Evolutionary conservation across 495 filamentous ascomycete species (phyloP).

Genomic region (Penicillium longicatenatum): DNA sequence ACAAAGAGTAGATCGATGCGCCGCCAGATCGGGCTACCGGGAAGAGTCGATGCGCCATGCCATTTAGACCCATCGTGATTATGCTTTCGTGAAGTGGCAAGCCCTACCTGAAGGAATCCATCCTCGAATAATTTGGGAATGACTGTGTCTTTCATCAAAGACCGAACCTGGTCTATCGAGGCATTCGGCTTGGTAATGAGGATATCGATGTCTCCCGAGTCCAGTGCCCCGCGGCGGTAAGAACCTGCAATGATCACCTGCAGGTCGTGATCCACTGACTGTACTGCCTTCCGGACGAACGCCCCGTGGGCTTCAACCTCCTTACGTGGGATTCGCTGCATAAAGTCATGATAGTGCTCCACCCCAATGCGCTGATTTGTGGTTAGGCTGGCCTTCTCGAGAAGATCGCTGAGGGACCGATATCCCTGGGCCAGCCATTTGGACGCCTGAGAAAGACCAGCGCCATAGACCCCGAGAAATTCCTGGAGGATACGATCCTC

Average conservation of each 20-base stretch:
- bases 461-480: conserved; percentile 82
- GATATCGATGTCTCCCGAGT: conserved; percentile 82
- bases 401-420: conserved; percentile 72
- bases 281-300: conserved; percentile 64
- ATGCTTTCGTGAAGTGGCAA: conserved; percentile 46
- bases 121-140: conserved; percentile 59
- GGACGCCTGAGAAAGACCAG: conserved; percentile 67
- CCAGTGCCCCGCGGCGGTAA: conserved; percentile 76
- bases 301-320: conserved; percentile 74
- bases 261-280: conserved; percentile 60
- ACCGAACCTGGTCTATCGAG: conserved; percentile 57
- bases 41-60: conserved; percentile 82
- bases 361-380: conserved; percentile 77
- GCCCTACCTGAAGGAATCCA: conserved; percentile 60
- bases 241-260: conserved; percentile 79
- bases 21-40: conserved; percentile 62
- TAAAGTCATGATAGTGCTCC: conserved; percentile 80
- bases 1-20: conserved; percentile 89
- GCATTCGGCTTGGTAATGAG: conserved; percentile 76
- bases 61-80: conserved; percentile 66
- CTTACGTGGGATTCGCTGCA: conserved; percentile 74
- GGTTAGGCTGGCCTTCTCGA: conserved; percentile 63
- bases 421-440: conserved; percentile 81
- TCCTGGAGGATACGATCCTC: conserved; percentile 61
- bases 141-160: conserved; percentile 62